A percentile compares a stretch with the other conserved stretches of the same genome.
These are phyloP conservation scores for Dovyalis caffra DNA, from an alignment of 345 rosid species.

Conservation along the genomic window DNA sequence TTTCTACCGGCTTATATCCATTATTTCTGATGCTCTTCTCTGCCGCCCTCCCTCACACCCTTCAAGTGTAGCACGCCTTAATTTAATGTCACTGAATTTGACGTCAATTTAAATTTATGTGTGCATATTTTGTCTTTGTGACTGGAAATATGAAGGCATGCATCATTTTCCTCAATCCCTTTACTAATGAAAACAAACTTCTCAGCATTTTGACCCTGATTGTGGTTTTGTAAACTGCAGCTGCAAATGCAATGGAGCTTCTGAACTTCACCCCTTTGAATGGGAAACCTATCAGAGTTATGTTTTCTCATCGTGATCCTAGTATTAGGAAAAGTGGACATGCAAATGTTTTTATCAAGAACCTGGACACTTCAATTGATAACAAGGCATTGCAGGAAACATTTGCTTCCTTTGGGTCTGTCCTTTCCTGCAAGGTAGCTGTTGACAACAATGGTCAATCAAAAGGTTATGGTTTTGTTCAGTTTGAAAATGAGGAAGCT, in stretches of 20 bases:
- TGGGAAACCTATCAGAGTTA: constrained; percentile 65
- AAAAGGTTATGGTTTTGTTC: constrained; percentile 65
- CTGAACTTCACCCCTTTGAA: constrained; percentile 56
- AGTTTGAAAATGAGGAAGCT: constrained; percentile 61
- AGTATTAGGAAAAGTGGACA: constrained; percentile 55
- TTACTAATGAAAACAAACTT: not conserved
- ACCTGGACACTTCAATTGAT: constrained; percentile 54
- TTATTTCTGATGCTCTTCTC: not conserved
- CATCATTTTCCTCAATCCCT: not conserved
- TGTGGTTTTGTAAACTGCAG: constrained; percentile 33
- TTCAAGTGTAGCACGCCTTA: not conserved
- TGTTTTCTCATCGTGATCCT: constrained; percentile 75
- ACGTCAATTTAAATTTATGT: not conserved
- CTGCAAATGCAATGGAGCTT: constrained; percentile 54
- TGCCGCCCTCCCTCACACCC: not conserved
- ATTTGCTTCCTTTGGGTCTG: constrained; percentile 50
- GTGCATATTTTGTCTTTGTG: not conserved
- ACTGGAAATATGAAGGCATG: not conserved
- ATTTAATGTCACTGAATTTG: not conserved
- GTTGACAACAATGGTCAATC: constrained; percentile 45
- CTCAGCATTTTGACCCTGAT: not conserved
- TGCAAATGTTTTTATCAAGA: constrained; percentile 74
- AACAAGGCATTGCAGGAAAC: constrained; percentile 58
- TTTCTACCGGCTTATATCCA: not conserved
- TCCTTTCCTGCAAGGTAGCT: constrained; percentile 70